These are phyloP conservation scores for Porphyrellus cyaneotinctus DNA, from an alignment of 768 basidiomycete species.

Conservation along the genomic window DNA sequence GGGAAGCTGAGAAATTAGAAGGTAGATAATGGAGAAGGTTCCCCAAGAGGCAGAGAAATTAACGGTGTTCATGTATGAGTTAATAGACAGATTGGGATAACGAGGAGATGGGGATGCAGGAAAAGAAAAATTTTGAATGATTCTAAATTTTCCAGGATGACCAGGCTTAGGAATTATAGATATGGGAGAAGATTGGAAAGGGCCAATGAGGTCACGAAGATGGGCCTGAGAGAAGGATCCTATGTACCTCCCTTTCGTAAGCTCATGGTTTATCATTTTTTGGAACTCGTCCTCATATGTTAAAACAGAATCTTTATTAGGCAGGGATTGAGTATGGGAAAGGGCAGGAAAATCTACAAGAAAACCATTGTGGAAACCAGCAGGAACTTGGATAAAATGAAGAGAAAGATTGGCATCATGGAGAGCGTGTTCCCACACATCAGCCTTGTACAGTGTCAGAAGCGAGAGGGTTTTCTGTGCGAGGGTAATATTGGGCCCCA, in stretches of 20 bases:
- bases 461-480: not conserved
- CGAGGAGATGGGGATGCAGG: fast-evolving
- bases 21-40: not conserved
- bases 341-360: not conserved
- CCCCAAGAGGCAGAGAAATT: not conserved
- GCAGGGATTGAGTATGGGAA: not conserved
- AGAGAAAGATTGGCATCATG: not conserved
- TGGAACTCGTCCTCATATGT: not conserved
- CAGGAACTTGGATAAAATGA: not conserved
- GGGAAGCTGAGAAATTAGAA: not conserved
- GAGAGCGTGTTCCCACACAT: not conserved
- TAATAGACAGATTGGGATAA: not conserved
- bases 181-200: not conserved
- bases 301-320: not conserved
- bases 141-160: not conserved
- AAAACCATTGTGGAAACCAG: not conserved
- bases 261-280: not conserved
- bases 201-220: not conserved
- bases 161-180: no score
- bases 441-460: not conserved
- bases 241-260: not conserved
- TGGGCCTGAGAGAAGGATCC: not conserved
- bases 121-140: not conserved
- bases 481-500: not conserved
- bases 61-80: fast-evolving